Evolutionary conservation across 495 filamentous ascomycete genomes (phyloP).

Genomic region (Aspergillus bridgeri): DNA sequence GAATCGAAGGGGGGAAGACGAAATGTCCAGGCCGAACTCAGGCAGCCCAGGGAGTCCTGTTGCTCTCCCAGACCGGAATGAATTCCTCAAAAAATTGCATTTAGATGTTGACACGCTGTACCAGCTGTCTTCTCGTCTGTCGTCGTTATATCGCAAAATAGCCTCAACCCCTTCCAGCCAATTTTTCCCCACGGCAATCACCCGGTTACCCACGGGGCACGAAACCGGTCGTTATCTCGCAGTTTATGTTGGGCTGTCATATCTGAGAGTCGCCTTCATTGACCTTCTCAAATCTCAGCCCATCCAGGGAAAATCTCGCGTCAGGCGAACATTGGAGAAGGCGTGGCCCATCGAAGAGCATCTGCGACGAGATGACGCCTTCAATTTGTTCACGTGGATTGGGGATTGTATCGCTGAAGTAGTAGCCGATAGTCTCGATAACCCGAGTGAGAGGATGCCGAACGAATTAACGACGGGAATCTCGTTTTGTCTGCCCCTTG

Average conservation of each 20-base stretch:
- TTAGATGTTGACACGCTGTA: constrained; percentile 39
- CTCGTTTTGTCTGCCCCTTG: constrained; percentile 78
- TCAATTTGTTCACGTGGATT: constrained; percentile 72
- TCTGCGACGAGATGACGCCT: constrained; percentile 63
- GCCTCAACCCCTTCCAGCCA: constrained; percentile 59
- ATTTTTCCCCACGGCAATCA: constrained; percentile 72
- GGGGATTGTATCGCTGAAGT: constrained; percentile 67
- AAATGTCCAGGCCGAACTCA: background rate
- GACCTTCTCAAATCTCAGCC: constrained; percentile 52
- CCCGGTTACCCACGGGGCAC: constrained; percentile 55
- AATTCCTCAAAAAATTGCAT: constrained; percentile 7
- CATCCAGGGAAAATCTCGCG: constrained; percentile 28
- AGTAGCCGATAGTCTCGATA: constrained; percentile 44
- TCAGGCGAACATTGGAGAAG: constrained; percentile 58
- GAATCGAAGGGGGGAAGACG: background rate
- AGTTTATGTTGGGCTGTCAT: constrained; percentile 72
- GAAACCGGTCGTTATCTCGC: constrained; percentile 64
- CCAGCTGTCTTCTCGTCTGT: constrained; percentile 53
- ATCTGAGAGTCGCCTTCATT: constrained; percentile 70
- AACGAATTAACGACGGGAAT: constrained; percentile 65
- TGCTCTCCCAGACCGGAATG: background rate
- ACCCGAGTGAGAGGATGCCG: constrained; percentile 28
- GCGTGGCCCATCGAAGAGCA: constrained; percentile 72
- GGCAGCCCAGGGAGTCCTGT: background rate
- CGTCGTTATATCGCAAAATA: constrained; percentile 52